Evolutionary conservation across 306 rosid genomes (phyloP), one percentile per base, ranked within the genome.

Genomic region (Vigna unguiculata): DNA sequence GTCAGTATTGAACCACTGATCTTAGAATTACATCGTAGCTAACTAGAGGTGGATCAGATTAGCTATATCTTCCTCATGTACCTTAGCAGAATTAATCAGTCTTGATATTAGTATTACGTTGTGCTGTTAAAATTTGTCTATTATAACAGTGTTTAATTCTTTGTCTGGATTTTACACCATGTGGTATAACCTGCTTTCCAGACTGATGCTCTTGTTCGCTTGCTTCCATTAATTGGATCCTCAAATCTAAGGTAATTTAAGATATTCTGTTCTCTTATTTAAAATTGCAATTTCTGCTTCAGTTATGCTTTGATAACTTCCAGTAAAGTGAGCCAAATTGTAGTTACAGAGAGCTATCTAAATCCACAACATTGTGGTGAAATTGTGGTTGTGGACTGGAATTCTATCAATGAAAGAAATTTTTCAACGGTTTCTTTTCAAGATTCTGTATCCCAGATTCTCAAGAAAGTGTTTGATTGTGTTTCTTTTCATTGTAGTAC

Each of bases 171-270:
- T 51, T 78, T 32, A 45, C 38, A 38, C 69, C 22, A 48, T 36
- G 48, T 64, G 32, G 66, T 48, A 34, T 84, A 61, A 80, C 70
- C 70, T 88, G 67, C 76, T 89, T 79, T 90, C 79, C 93, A 95
- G 99, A 91, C 96, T 40, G 99, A 96, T 28, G 97, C 99, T 78
- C 89, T 96, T n/a, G 97, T 89, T 69, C 92, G 86, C 55, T 84
- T 96, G 90, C 99, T 96, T 78, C 99, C 99, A 16, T 74, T 96
- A 65, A 89, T 96, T 78, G 98, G 99, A 75, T 89, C 97, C 43
- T 96, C 99, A 53, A 85, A 68, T 80, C 78, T 92, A 82, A 96
- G 99, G 98, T 94, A 87, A 52, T 77, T 70, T 4, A n/a, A 66
- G 68, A 30, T 73, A 34, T 71, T 51, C 58, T 14, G 24, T 69